Conservation (phyloP, 257 asterid genomes). For the Salvia miltiorrhiza region DNA sequence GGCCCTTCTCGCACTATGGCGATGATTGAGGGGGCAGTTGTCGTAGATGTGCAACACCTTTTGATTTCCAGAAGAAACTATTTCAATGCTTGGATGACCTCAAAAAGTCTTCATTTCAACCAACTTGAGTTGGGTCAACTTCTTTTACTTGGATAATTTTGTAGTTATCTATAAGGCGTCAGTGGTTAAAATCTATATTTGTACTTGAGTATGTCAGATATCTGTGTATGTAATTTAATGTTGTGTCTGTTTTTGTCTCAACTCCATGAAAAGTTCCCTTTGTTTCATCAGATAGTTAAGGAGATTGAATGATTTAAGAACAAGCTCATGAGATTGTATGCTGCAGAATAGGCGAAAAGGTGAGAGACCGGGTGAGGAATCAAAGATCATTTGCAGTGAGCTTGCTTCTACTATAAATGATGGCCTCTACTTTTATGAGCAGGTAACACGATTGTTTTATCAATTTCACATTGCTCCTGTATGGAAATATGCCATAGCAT, state of each 20-base stretch:
- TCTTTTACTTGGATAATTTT: not conserved
- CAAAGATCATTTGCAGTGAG: conserved; percentile 56
- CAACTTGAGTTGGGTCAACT: not conserved
- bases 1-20: not conserved
- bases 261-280: not conserved
- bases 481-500: not conserved
- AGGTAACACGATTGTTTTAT: conserved; percentile 43
- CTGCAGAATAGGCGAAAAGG: conserved; percentile 47
- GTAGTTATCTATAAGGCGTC: not conserved
- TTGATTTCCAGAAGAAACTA: not conserved
- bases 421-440: conserved; percentile 81
- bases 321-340: conserved; percentile 20
- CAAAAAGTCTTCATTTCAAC: not conserved
- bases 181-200: not conserved
- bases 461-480: conserved; percentile 13
- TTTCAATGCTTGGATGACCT: conserved; percentile 6
- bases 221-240: not conserved
- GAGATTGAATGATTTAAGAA: not conserved
- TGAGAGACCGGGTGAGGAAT: conserved; percentile 42
- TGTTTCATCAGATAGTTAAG: not conserved
- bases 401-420: conserved; percentile 81
- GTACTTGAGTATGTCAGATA: not conserved
- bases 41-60: not conserved
- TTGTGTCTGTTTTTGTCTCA: not conserved
- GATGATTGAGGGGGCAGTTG: not conserved